A percentile compares a stretch with the other conserved stretches of the same genome.
Evolutionary conservation across 345 rosid genomes (phyloP).

Genomic region (Lumnitzera racemosa): DNA sequence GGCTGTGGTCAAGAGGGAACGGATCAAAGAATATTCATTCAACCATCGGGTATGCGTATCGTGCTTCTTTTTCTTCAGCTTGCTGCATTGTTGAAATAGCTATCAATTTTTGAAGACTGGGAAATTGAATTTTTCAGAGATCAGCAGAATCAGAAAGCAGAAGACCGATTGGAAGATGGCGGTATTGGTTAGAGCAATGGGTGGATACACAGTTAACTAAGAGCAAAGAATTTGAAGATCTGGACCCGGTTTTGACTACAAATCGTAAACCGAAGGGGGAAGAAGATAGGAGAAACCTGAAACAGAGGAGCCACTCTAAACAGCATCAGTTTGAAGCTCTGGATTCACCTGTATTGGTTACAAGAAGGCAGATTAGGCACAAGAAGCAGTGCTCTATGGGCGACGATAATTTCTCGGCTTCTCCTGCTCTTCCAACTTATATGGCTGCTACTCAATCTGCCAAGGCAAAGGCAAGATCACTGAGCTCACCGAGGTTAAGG

Average conservation of each 20-base stretch:
- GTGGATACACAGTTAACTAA: constrained; percentile 64
- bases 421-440: constrained; percentile 56
- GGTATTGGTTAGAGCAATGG: constrained; percentile 89
- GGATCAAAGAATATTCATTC: constrained; percentile 54
- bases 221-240: constrained; percentile 75
- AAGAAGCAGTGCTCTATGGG: constrained; percentile 55
- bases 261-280: constrained; percentile 33
- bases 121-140: constrained; percentile 32
- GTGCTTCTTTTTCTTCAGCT: too few relatives aligned
- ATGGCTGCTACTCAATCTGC: constrained; percentile 95
- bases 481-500: constrained; percentile 65
- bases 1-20: constrained; percentile 56
- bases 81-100: too few relatives aligned
- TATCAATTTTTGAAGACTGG: neutral
- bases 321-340: constrained; percentile 16
- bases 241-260: constrained; percentile 42
- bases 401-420: constrained; percentile 45
- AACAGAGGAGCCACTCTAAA: constrained; percentile 31
- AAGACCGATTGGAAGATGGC: constrained; percentile 57
- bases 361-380: constrained; percentile 43
- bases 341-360: constrained; percentile 25
- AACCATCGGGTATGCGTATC: constrained; percentile 50
- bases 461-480: constrained; percentile 69
- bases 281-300: constrained; percentile 25
- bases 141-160: constrained; percentile 69